Percentiles rank a stretch among this genome's conserved stretches.
Evolutionary conservation across 768 basidiomycete species (phyloP).

Genomic region (Phylloporus arenicola): DNA sequence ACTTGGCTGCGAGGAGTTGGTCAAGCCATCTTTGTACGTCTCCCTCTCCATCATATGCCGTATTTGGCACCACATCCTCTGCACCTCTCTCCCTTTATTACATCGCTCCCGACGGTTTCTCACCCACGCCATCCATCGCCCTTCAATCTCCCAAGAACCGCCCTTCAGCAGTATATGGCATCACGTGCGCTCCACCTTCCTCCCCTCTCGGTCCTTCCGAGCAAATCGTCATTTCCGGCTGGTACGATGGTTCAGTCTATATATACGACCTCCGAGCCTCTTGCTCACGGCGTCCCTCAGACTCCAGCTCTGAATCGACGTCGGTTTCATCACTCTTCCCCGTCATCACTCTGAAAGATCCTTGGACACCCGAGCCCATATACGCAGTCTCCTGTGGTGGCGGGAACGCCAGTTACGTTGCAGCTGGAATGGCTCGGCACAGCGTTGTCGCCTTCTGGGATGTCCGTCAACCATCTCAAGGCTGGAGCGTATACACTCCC

Average conservation of each 20-base stretch:
- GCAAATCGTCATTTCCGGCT: constrained; percentile 69
- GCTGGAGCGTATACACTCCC: constrained; percentile 79
- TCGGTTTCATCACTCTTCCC: constrained; percentile 40
- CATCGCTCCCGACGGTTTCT: constrained; percentile 44
- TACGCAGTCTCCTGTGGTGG: constrained; percentile 76
- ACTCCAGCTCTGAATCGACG: constrained; percentile 1
- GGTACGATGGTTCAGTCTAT: constrained; percentile 73
- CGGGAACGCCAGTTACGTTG: constrained; percentile 57
- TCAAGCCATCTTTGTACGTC: constrained; percentile 49
- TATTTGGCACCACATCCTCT: constrained; percentile 59
- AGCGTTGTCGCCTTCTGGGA: constrained; percentile 82
- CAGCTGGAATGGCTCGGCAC: constrained; percentile 73
- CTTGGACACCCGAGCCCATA: constrained; percentile 66
- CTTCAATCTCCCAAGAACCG: constrained; percentile 37
- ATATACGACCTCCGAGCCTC: constrained; percentile 68
- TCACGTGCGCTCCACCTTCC: constrained; percentile 53
- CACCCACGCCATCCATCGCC: constrained; percentile 41
- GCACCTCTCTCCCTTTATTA: constrained; percentile 53
- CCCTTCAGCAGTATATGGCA: constrained; percentile 66
- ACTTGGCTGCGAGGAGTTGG: constrained; percentile 58
- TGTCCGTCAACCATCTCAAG: constrained; percentile 51
- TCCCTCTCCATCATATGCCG: constrained; percentile 54
- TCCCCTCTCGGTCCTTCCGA: constrained; percentile 69
- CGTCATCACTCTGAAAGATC: constrained; percentile 57
- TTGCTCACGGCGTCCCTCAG: constrained; percentile 1